Base-by-base conservation (phyloP, 2,329 filamentous ascomycete species). In the Fusarium sp. region DNA sequence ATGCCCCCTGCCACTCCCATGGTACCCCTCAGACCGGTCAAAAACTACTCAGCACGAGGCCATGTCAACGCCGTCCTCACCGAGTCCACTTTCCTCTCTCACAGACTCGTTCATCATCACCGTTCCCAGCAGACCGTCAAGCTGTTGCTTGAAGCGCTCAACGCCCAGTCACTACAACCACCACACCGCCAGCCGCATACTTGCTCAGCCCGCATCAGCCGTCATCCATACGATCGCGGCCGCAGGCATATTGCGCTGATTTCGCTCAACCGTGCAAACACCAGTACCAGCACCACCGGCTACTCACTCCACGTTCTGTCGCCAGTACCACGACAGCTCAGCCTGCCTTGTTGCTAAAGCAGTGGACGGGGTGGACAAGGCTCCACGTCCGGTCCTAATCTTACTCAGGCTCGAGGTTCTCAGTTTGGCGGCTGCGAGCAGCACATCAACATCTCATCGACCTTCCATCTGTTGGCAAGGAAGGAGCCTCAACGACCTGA, bases 11-110 rank as follows among this genome's bases (percentile, higher is more conserved):
- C 76, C 72, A 71, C 69, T 68, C 67, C 73, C 75, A 75, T 76
- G 74, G 78, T 82, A 82, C 81, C 81, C 81, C 81, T 82, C 81
- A 82, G 79, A 82, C 80, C 80, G 80, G 79, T 79, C 71, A 80
- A 78, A 82, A 81, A 82, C 80, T 82, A 79, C 80, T 80, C 80
- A 83, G 80, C 79, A 82, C 80, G 78, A 75, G 77, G 77, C 77
- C 76, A 77, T 79, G 78, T 77, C 76, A 69, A 81, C 72, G 76
- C 75, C 75, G 73, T 80, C 75, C 78, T 83, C 81, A 83, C 81
- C 82, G 82, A 82, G 80, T 80, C 78, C 79, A 80, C 78, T 81
- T 80, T 79, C 76, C 76, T 79, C 79, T 78, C 75, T 76, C 69
- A 74, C 80, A 79, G 79, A 78, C 80, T 80, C 77, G 77, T 80